These are phyloP conservation scores for Apostasia ramifera DNA, from an alignment of 106 monocot genomes.

Conservation along the genomic window DNA sequence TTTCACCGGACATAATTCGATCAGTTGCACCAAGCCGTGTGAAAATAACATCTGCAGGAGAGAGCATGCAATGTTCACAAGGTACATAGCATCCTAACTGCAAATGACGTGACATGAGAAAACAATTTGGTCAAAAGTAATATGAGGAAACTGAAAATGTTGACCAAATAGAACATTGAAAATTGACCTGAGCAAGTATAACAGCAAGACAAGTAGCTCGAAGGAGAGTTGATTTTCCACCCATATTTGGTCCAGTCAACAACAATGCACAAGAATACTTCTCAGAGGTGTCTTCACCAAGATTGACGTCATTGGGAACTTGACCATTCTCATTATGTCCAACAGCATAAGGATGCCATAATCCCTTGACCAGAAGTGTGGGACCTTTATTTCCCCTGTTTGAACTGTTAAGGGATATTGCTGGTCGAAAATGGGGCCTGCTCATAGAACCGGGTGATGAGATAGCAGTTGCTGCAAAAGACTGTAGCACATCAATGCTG, in stretches of 20 bases:
- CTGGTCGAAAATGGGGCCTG: conserved; percentile 50
- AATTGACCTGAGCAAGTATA: conserved; percentile 83
- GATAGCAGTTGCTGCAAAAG: conserved; percentile 50
- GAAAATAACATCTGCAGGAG: conserved; percentile 85
- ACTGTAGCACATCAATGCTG: conserved; percentile 76
- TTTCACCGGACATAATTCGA: conserved; percentile 96
- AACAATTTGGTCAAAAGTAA: neutral
- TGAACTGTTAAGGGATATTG: conserved; percentile 11
- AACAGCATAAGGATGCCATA: conserved; percentile 96
- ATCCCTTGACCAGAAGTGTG: conserved; percentile 53
- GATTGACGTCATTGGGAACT: conserved; percentile 81
- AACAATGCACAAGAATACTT: conserved; percentile 46
- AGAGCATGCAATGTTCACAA: conserved; percentile 55
- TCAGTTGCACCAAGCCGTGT: conserved; percentile 93
- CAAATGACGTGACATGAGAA: neutral
- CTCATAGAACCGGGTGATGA: conserved; percentile 52
- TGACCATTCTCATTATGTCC: conserved; percentile 44
- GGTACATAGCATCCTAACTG: conserved; percentile 96
- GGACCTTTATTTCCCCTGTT: conserved; percentile 17
- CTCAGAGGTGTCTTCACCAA: conserved; percentile 41
- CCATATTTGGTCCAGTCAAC: conserved; percentile 99
- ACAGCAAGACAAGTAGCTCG: conserved; percentile 88
- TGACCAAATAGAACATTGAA: neutral
- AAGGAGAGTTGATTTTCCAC: conserved; percentile 91
- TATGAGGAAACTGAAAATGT: neutral